Evolutionary conservation across 2,329 filamentous ascomycete species (phyloP).

Genomic region (Hypoxylon sp.): DNA sequence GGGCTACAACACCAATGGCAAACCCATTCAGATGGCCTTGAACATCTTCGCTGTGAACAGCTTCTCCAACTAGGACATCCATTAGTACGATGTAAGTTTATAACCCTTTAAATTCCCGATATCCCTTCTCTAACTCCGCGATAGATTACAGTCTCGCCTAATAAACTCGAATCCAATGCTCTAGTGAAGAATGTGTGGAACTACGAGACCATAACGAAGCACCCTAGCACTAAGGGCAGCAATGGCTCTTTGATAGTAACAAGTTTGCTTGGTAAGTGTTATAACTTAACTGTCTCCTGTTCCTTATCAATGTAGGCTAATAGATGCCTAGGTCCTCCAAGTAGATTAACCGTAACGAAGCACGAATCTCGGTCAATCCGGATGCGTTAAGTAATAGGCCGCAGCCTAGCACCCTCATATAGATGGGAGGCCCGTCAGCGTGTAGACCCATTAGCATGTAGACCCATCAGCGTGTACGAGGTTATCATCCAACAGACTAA

Average conservation of each 20-base stretch:
- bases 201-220: slow-evolving; percentile 67
- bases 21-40: slow-evolving; percentile 66
- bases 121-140: slow-evolving; percentile 17
- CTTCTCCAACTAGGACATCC: slow-evolving; percentile 72
- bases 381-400: slow-evolving; percentile 59
- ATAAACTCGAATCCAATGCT: slow-evolving; percentile 61
- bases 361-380: slow-evolving; percentile 75
- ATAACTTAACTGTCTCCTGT: background rate
- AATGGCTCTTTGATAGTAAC: slow-evolving; percentile 83
- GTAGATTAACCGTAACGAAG: slow-evolving; percentile 59
- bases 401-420: slow-evolving; percentile 46
- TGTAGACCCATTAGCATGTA: too few species aligned
- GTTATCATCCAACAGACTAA: slow-evolving; percentile 74
- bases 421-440: slow-evolving; percentile 14
- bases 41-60: slow-evolving; percentile 80
- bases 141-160: slow-evolving; percentile 75
- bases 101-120: background rate
- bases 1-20: slow-evolving; percentile 68
- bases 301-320: slow-evolving; percentile 32
- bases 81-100: slow-evolving; percentile 84
- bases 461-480: slow-evolving; percentile 60
- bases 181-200: slow-evolving; percentile 83
- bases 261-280: slow-evolving; percentile 83
- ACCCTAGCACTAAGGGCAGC: slow-evolving; percentile 61
- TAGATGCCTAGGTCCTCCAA: slow-evolving; percentile 52